Conservation (phyloP, 192 early-diverging fungal species). For the Backusella psychrophila region DNA sequence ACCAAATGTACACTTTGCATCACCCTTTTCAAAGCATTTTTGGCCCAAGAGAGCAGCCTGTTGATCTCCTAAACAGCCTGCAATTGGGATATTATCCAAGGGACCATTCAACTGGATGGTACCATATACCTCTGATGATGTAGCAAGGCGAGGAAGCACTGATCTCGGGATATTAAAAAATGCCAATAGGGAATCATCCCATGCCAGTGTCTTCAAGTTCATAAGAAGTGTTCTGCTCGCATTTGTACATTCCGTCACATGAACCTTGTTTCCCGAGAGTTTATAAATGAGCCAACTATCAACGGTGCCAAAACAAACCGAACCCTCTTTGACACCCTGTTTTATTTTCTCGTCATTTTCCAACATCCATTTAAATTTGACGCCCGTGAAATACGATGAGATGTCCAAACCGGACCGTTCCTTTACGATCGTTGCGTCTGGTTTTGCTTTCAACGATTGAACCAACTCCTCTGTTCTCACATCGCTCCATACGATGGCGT, state of each 20-base stretch:
- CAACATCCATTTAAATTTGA: constrained; percentile 90
- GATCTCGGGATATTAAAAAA: constrained; percentile 71
- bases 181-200: constrained; percentile 67
- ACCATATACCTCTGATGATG: constrained; percentile 83
- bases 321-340: constrained; percentile 68
- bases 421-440: constrained; percentile 21
- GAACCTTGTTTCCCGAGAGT: constrained; percentile 74
- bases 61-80: constrained; percentile 91
- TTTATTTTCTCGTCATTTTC: constrained; percentile 75
- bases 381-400: constrained; percentile 90
- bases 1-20: constrained; percentile 95
- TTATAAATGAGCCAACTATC: constrained; percentile 96
- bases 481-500: constrained; percentile 93
- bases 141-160: constrained; percentile 72
- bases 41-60: constrained; percentile 94
- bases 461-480: constrained; percentile 80
- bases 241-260: constrained; percentile 92
- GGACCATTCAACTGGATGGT: constrained; percentile 44
- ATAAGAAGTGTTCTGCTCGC: constrained; percentile 93
- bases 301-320: constrained; percentile 82
- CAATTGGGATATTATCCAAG: constrained; percentile 70
- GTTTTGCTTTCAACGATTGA: constrained; percentile 49
- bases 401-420: constrained; percentile 81
- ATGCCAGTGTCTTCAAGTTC: constrained; percentile 76
- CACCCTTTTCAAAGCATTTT: constrained; percentile 78